Evolutionary conservation across 2,329 filamentous ascomycete genomes (phyloP), one percentile per base, ranked within the genome.

Genomic region (Trichoderma oligosporum): DNA sequence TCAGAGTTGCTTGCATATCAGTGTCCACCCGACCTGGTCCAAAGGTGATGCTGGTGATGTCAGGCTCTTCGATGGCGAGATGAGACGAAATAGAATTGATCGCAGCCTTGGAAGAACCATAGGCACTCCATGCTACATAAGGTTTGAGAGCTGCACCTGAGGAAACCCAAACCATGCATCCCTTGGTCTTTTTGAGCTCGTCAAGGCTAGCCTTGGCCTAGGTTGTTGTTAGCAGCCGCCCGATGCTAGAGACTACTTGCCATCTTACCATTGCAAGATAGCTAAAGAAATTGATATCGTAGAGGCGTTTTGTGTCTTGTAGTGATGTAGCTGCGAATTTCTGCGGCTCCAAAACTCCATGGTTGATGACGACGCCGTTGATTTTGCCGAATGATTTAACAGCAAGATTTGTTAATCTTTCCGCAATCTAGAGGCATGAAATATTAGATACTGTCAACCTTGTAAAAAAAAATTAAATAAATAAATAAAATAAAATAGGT

Each of bases 251-350:
- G 7, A 8, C 20, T 4, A 20, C 12, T 41, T 36, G 24, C 38
- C 18, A 20, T 36, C 82, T 67, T 76, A 95, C 89, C 71, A 97
- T 77, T 31, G 84, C 85, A 42, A 97, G 76, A 25, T 84, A 84
- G 63, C 90, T 93, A 70, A 97, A 91, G 64, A 97, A 84, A 70
- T 97, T 97, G 61, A 91, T 78, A 64, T 96, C 86, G 71, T 91
- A 97, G 7, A 82, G 77, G 2, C 75, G 73, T 66, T 84, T 86
- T 89, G 92, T 97, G 60, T 88, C 86, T 35, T 88, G 84, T 0
- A 84, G 68, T n/a, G 82, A 81, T 14, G 81, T 79, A 56, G 93
- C 82, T 3, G 76, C 83, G 42, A 97, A 75, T 49, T 82, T 83
- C 39, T 95, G 85, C 1, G 91, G 88, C n/a, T 84, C 81, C 42